Percentiles rank a stretch among this genome's conserved stretches.
These are phyloP conservation scores for Ciborinia camelliae DNA, from an alignment of 2,329 filamentous ascomycete species.

Conservation along the genomic window DNA sequence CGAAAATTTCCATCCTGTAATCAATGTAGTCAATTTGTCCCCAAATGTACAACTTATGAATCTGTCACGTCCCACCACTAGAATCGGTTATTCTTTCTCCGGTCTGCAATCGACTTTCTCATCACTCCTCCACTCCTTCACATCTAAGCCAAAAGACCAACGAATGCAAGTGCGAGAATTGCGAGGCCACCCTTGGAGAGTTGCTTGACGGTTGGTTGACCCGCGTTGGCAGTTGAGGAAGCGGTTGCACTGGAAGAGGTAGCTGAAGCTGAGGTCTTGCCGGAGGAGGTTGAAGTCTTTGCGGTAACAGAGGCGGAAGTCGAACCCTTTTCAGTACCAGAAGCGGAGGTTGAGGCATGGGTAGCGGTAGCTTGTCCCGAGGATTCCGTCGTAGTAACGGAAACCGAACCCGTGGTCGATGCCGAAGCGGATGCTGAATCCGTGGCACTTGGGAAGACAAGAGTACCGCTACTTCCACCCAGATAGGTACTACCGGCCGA, in stretches of 20 bases:
- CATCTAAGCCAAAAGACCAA: conserved; percentile 6
- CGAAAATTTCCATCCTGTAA: conserved; percentile 1
- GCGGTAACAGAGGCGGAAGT: not conserved
- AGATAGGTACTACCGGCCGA: conserved; percentile 6
- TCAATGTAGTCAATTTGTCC: conserved; percentile 3
- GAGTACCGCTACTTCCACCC: conserved; percentile 8
- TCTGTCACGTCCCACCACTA: not conserved
- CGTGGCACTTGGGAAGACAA: conserved; percentile 6
- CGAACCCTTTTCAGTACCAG: not conserved
- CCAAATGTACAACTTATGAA: conserved; percentile 4
- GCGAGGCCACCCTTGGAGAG: conserved; percentile 17
- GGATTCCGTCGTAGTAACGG: not conserved
- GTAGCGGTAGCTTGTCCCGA: not conserved
- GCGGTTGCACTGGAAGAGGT: conserved; percentile 3
- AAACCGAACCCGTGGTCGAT: not conserved
- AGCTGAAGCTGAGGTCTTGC: conserved; percentile 2
- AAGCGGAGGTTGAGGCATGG: not conserved
- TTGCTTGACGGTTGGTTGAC: conserved; percentile 8
- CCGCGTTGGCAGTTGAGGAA: conserved; percentile 8
- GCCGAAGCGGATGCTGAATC: not conserved
- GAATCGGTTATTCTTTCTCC: not conserved
- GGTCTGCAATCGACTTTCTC: not conserved
- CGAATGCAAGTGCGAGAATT: conserved; percentile 17
- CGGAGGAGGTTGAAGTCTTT: not conserved
- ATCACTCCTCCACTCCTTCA: too few species aligned